phyloP scores from a whole-genome alignment of 352 stramenopile genomes.

The Globisporangium echinulatum region DNA sequence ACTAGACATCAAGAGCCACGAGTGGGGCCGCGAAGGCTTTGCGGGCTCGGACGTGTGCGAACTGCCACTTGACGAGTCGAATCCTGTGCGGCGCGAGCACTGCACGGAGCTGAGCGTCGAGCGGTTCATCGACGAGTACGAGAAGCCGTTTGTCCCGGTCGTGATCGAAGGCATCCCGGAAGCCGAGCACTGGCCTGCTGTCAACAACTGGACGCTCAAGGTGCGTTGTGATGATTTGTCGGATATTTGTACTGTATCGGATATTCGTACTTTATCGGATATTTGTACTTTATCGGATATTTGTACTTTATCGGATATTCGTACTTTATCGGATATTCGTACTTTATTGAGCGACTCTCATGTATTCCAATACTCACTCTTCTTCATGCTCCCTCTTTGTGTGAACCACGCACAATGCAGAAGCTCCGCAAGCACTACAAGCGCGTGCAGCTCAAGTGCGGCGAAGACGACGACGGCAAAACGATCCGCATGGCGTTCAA shows the following conservation, averaged over 20 bases:
- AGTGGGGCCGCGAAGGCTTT: slow-evolving; percentile 76
- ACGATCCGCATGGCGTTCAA: slow-evolving; percentile 80
- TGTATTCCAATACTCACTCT: no score
- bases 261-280: background rate
- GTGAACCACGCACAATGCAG: slow-evolving; percentile 8
- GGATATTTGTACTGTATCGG: background rate
- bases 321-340: no score
- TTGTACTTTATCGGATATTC: background rate
- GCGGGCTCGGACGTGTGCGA: slow-evolving; percentile 76
- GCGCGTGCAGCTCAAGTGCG: slow-evolving; percentile 69
- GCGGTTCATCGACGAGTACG: slow-evolving; percentile 83
- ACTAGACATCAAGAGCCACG: slow-evolving; percentile 58
- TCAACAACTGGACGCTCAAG: slow-evolving; percentile 74
- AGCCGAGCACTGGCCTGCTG: slow-evolving; percentile 61
- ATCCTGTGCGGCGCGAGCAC: slow-evolving; percentile 62
- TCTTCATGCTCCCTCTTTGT: background rate
- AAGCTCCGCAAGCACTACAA: slow-evolving; percentile 76
- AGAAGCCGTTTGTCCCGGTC: slow-evolving; percentile 60
- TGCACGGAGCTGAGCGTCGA: slow-evolving; percentile 70
- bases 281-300: background rate
- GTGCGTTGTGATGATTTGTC: slow-evolving; percentile 6
- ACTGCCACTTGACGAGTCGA: slow-evolving; percentile 58
- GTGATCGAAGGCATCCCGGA: slow-evolving; percentile 83
- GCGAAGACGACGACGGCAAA: slow-evolving; percentile 74
- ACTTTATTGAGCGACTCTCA: no score